Evolutionary conservation across 176 grass and related monocot genomes (phyloP).

Genomic region (Ananas comosus): DNA sequence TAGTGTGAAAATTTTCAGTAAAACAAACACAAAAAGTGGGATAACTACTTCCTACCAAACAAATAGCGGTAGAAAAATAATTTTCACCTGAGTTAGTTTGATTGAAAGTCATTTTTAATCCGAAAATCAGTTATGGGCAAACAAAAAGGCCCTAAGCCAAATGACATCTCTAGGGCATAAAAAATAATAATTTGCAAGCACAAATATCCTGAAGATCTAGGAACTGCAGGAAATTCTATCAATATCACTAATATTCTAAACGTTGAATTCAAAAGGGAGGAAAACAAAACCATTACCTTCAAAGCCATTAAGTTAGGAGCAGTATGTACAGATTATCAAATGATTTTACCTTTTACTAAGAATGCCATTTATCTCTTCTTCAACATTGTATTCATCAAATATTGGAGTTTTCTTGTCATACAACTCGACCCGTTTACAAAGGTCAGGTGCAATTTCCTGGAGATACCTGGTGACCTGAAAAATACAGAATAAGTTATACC

Average conservation of each 20-base stretch:
- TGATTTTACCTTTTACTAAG: constrained; percentile 78
- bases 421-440: constrained; percentile 71
- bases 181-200: no score
- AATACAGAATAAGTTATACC: constrained; percentile 9
- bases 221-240: not conserved
- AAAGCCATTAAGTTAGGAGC: not conserved
- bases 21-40: no score
- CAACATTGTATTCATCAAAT: constrained; percentile 89
- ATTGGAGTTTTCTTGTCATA: constrained; percentile 78
- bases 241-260: not conserved
- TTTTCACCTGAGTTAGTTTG: no score
- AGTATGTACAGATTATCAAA: not conserved
- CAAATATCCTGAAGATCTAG: no score
- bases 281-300: not conserved
- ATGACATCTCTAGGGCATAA: no score
- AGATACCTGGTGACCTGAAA: constrained; percentile 78
- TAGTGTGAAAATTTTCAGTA: no score
- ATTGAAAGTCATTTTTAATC: no score
- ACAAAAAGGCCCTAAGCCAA: no score
- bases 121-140: no score
- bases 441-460: constrained; percentile 83
- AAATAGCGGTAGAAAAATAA: no score
- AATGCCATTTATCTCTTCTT: constrained; percentile 86
- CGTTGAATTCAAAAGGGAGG: not conserved
- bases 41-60: no score